Evolutionary conservation across 2,329 filamentous ascomycete species (phyloP), one percentile per base, ranked within the genome.

Genomic region (Monosporascus sp.): DNA sequence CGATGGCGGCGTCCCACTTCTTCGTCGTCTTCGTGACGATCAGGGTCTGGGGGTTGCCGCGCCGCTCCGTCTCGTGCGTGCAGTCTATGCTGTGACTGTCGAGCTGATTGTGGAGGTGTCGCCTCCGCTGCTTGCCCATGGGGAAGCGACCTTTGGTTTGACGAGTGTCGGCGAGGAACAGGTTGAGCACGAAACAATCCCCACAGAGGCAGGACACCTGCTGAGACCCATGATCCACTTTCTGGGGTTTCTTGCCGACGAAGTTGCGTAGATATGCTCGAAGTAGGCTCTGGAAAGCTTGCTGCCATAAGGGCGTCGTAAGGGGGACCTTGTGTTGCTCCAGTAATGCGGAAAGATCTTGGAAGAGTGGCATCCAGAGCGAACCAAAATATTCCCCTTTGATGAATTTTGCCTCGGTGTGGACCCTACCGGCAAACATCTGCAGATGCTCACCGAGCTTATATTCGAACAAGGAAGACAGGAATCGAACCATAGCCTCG

Each of bases 311-410:
- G 7, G 55, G 52, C 0, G 50, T 51, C 11, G 51, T 47, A 5
- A 65, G 50, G 0, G 57, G 36, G 2, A 58, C 48, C 1, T 49
- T 20, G 4, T 51, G 41, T 15, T 49, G 44, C 6, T 52, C 48
- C 25, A 67, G 52, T 4, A 54, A 5, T 6, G 20, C 4, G 0
- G 63, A 22, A 4, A 70, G 52, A 5, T 48, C 45, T 17, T 47
- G 59, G 2, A 71, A 52, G 9, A 70, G 60, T 1, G 66, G 67
- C 2, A 71, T 44, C 69, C 69, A 72, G 1, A 69, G 38, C 2
- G 3, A 11, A 2, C 56, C 38, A 15, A 68, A 61, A 11, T 62
- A 62, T 3, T 31, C 2, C 2, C 42, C 34, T 8, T 47, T 41
- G 25, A 70, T 25, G 6, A 17, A 41, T 3, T 25, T 25, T 17